Conservation (phyloP, 2,329 filamentous ascomycete genomes). For the Sporothrix schenckii region DNA sequence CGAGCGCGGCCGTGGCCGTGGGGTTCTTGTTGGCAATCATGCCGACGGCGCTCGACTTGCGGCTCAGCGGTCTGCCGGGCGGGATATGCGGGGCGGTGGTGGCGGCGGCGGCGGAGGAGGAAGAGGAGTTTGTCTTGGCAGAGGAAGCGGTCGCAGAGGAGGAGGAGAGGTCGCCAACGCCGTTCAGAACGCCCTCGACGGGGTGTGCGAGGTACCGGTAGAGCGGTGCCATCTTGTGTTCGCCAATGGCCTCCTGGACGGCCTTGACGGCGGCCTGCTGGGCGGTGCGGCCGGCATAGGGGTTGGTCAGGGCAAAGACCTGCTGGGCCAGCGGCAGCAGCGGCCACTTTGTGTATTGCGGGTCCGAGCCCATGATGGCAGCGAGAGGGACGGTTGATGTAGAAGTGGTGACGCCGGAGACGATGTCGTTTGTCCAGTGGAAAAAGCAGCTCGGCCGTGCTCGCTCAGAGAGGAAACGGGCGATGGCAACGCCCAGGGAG, state of each 20-base stretch:
- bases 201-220: constrained; percentile 85
- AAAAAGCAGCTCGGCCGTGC: background rate
- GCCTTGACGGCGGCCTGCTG: constrained; percentile 73
- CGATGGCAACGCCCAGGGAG: background rate
- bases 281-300: constrained; percentile 65
- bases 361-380: constrained; percentile 70
- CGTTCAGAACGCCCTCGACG: constrained; percentile 78
- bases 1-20: constrained; percentile 66
- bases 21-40: constrained; percentile 74
- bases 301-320: constrained; percentile 84
- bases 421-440: constrained; percentile 14
- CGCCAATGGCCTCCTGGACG: constrained; percentile 78
- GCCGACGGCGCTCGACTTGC: constrained; percentile 71
- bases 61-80: constrained; percentile 58
- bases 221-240: constrained; percentile 85
- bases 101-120: background rate
- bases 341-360: constrained; percentile 83
- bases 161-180: constrained; percentile 64
- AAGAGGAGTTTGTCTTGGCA: constrained; percentile 38
- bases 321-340: constrained; percentile 80
- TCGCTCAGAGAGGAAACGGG: background rate
- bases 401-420: background rate
- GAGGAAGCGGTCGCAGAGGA: background rate
- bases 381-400: background rate
- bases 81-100: constrained; percentile 34